phyloP scores from a whole-genome alignment of 2,329 filamentous ascomycete species.

The Neocatenulostroma microsporum region DNA sequence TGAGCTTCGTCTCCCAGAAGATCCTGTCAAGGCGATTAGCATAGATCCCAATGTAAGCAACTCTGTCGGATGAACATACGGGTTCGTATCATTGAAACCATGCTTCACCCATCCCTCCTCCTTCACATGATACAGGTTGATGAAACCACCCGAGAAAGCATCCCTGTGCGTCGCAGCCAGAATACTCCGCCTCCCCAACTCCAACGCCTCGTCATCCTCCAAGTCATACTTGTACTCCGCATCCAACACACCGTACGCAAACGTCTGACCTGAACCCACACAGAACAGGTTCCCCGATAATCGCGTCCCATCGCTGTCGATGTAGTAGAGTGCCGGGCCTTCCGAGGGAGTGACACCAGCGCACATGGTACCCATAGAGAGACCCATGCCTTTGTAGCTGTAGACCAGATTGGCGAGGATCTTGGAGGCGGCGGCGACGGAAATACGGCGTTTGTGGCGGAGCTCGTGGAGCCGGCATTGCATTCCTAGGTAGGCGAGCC shows the following conservation, averaged over 20 bases:
- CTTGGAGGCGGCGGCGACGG: conserved; percentile 93
- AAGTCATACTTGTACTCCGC: conserved; percentile 91
- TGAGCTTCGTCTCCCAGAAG: conserved; percentile 98
- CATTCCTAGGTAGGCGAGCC: conserved; percentile 97
- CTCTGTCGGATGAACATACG: conserved; percentile 28
- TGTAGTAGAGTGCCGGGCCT: conserved; percentile 96
- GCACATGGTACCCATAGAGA: conserved; percentile 99
- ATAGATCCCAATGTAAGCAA: background rate
- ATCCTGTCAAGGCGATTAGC: conserved; percentile 40
- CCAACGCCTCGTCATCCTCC: conserved; percentile 76
- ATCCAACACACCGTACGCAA: conserved; percentile 95
- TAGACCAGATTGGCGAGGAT: conserved; percentile 98
- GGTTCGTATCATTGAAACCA: conserved; percentile 95
- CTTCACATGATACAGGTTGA: conserved; percentile 99
- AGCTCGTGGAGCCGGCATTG: conserved; percentile 99
- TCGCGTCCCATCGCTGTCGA: conserved; percentile 92
- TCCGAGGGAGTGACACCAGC: conserved; percentile 92
- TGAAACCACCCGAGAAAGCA: conserved; percentile 96
- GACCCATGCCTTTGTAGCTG: conserved; percentile 96
- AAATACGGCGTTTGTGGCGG: conserved; percentile 97
- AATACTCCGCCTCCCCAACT: conserved; percentile 85
- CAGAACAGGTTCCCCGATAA: conserved; percentile 94
- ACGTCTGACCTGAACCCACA: conserved; percentile 95
- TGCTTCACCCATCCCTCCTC: conserved; percentile 99
- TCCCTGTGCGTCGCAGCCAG: conserved; percentile 93